Percentiles rank a stretch among this genome's conserved stretches.
Evolutionary conservation across 495 filamentous ascomycete genomes (phyloP).

Genomic region (Hamigera avellanea): DNA sequence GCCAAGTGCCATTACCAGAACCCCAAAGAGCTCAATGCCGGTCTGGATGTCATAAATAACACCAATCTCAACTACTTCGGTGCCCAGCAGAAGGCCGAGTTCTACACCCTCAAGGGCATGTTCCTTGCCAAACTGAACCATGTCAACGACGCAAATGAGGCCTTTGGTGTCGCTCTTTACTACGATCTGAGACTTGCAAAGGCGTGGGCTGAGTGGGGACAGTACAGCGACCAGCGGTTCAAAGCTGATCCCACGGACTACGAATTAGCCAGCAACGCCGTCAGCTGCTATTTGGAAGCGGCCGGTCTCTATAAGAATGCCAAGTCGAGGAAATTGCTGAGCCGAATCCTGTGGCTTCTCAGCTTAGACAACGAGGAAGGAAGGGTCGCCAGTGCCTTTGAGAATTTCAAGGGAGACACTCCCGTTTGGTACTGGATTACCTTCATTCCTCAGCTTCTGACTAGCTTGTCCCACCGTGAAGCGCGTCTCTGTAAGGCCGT

Average conservation of each 20-base stretch:
- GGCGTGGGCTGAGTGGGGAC: slow-evolving; percentile 98
- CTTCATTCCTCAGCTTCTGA: slow-evolving; percentile 91
- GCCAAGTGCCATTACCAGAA: slow-evolving; percentile 99
- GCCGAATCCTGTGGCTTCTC: slow-evolving; percentile 89
- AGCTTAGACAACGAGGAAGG: slow-evolving; percentile 85
- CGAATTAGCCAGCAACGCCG: slow-evolving; percentile 71
- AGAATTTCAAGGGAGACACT: slow-evolving; percentile 89
- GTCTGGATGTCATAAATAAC: slow-evolving; percentile 97
- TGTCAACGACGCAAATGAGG: slow-evolving; percentile 80
- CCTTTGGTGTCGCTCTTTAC: slow-evolving; percentile 87
- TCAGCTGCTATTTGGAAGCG: slow-evolving; percentile 94
- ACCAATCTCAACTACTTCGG: slow-evolving; percentile 99
- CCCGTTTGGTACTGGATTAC: slow-evolving; percentile 99
- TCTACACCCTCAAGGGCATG: slow-evolving; percentile 99
- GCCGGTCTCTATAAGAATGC: slow-evolving; percentile 92
- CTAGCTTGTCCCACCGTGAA: slow-evolving; percentile 80
- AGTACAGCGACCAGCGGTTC: slow-evolving; percentile 92
- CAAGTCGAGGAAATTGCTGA: slow-evolving; percentile 92
- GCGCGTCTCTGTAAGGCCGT: slow-evolving; percentile 73
- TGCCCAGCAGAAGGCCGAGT: slow-evolving; percentile 91
- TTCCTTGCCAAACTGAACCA: slow-evolving; percentile 89
- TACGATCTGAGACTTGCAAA: slow-evolving; percentile 92
- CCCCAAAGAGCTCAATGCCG: slow-evolving; percentile 75
- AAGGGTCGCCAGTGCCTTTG: slow-evolving; percentile 67
- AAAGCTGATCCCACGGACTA: slow-evolving; percentile 76